These are phyloP conservation scores for Globisporangium echinulatum DNA, from an alignment of 352 stramenopile genomes.

Conservation along the genomic window DNA sequence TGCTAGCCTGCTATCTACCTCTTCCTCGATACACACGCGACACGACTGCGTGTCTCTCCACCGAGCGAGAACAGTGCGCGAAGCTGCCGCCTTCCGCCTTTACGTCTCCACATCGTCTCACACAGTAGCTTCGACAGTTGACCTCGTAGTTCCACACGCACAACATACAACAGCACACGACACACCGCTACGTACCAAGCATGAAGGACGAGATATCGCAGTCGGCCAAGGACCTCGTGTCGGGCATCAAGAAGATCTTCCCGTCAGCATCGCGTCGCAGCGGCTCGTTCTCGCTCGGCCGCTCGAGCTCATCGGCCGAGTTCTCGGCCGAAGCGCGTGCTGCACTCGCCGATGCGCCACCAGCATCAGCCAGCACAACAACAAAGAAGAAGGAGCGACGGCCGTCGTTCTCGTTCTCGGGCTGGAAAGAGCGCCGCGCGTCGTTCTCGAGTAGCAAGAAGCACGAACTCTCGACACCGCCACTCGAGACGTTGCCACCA, in stretches of 20 bases:
- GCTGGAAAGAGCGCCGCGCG: conserved; percentile 33
- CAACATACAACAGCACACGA: too few relatives aligned
- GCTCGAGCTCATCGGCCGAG: conserved; percentile 16
- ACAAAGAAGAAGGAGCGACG: conserved; percentile 41
- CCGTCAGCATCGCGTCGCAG: conserved; percentile 32
- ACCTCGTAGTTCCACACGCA: background rate
- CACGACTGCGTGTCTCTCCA: too few relatives aligned
- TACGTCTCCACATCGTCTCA: too few relatives aligned
- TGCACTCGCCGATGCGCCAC: background rate
- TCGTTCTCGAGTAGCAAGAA: conserved; percentile 20
- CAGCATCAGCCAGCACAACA: background rate
- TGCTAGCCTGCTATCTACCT: too few relatives aligned
- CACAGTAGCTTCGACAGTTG: too few relatives aligned
- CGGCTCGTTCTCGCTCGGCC: conserved; percentile 40
- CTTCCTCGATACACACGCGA: too few relatives aligned
- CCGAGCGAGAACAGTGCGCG: too few relatives aligned
- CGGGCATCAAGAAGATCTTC: conserved; percentile 78
- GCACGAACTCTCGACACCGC: conserved; percentile 8
- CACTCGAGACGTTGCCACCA: background rate
- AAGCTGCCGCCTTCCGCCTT: too few relatives aligned
- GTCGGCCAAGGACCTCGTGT: conserved; percentile 73
- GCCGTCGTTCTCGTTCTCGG: conserved; percentile 47
- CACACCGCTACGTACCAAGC: too few relatives aligned
- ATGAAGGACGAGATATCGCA: conserved; percentile 43
- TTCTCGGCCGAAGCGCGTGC: conserved; percentile 32